Evolutionary conservation across 2,329 filamentous ascomycete genomes (phyloP), one percentile per base, ranked within the genome.

Genomic region (Orbilia oligospora): DNA sequence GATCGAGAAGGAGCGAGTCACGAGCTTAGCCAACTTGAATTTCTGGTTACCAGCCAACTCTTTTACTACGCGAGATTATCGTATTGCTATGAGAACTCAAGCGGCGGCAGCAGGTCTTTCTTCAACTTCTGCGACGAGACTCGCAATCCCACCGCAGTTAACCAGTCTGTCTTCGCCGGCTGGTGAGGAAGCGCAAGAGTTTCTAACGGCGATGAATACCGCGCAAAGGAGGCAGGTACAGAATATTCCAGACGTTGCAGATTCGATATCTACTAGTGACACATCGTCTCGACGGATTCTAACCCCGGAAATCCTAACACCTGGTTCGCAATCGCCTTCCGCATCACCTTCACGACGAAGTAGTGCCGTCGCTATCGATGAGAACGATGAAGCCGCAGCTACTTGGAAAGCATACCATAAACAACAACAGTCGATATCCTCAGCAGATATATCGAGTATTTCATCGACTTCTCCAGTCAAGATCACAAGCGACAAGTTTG

Each of bases 321-420:
- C 75, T 5, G 49, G 58, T 27, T 72, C 75, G 8, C 41, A 61
- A 2, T 78, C 73, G 44, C 73, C 73, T 5, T 67, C 66, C 8
- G 48, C 48, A 14, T 77, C 72, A 4, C 38, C 67, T 10, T 72
- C 73, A 2, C 61, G 73, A 41, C 61, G 75, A 6, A 58, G 55
- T 64, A 72, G 68, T 24, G 68, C 63, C 3, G 76, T 78, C 44
- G 55, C 61, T 14, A 73, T 72, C 27, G 70, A 66, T 16, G 79
- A 76, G 36, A 72, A 75, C 18, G 77, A 78, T 30, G 67, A 80
- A 20, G 46, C 80, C 1, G 79, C 75, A 18, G 61, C 71, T 20
- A 71, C 69, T n/a, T 79, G 73, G 75, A 78, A 72, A 33, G 75
- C 75, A 3, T 78, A 78, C 24, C 68, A 78, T 27, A 69, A 78